Conservation (phyloP, 108 stramenopile genomes). For the Cyclotella atomus region DNA sequence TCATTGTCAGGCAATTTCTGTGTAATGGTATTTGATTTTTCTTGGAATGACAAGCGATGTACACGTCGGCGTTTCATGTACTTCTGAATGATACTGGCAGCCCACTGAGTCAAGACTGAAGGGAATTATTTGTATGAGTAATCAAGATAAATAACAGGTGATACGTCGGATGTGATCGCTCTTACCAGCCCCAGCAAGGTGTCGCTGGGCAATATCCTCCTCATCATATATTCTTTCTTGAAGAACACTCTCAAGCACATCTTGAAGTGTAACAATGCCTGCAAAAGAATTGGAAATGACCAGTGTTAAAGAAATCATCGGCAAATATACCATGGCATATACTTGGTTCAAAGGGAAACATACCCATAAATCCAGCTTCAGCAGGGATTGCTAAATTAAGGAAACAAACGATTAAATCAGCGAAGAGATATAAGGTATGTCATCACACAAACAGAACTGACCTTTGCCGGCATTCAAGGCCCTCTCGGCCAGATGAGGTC, state of each 20-base stretch:
- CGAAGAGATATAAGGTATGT: neutral
- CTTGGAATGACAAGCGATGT: too few species aligned
- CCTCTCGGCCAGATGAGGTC: constrained; percentile 60
- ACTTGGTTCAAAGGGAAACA: too few species aligned
- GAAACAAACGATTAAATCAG: neutral
- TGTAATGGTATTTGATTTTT: too few species aligned
- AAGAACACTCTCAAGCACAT: constrained; percentile 6
- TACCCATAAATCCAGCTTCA: constrained; percentile 12
- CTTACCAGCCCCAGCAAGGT: constrained; percentile 9
- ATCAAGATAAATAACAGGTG: constrained; percentile 63
- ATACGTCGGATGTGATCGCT: constrained; percentile 40
- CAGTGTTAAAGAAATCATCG: too few species aligned
- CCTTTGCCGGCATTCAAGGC: neutral
- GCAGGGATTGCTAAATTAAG: neutral
- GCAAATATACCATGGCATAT: too few species aligned
- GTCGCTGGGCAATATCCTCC: constrained; percentile 4
- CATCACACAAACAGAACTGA: too few species aligned
- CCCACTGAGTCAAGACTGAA: constrained; percentile 58
- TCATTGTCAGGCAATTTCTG: too few species aligned
- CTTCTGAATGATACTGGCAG: constrained; percentile 41
- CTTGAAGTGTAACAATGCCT: constrained; percentile 8
- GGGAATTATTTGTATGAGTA: neutral
- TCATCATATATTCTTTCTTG: constrained; percentile 17
- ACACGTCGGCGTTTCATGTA: constrained; percentile 32
- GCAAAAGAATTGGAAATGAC: too few species aligned